phyloP scores from a whole-genome alignment of 352 stramenopile genomes.

The Phytophthora pistaciae region DNA sequence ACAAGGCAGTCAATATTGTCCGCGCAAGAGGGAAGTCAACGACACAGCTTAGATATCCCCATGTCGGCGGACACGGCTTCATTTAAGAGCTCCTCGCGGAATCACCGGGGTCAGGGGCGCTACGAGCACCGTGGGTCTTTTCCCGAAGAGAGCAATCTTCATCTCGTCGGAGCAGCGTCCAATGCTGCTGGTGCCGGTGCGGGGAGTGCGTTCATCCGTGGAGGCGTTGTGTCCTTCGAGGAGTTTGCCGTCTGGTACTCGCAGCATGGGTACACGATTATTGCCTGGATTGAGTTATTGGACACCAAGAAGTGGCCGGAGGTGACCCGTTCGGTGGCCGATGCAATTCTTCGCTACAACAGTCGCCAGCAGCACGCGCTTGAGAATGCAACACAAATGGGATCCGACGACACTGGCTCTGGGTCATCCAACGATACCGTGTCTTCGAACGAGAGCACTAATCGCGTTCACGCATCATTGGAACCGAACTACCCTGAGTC shows the following conservation, averaged over 20 bases:
- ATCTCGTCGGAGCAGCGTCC: slow-evolving; percentile 60
- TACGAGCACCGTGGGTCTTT: slow-evolving; percentile 83
- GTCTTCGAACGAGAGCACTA: slow-evolving; percentile 70
- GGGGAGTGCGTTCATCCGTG: slow-evolving; percentile 73
- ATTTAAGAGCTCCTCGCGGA: slow-evolving; percentile 36
- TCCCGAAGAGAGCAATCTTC: slow-evolving; percentile 63
- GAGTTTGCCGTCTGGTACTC: slow-evolving; percentile 91
- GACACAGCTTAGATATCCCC: slow-evolving; percentile 69
- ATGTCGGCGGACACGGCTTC: slow-evolving; percentile 54
- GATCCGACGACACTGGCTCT: slow-evolving; percentile 50
- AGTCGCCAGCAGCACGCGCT: slow-evolving; percentile 76
- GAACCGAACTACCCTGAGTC: slow-evolving; percentile 57
- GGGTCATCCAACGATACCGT: slow-evolving; percentile 71
- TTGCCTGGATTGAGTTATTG: slow-evolving; percentile 89
- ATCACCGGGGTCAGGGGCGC: slow-evolving; percentile 40
- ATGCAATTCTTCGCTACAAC: slow-evolving; percentile 83
- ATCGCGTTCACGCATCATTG: slow-evolving; percentile 50
- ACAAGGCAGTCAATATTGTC: slow-evolving; percentile 41
- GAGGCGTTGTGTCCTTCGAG: slow-evolving; percentile 84
- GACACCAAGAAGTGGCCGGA: slow-evolving; percentile 87
- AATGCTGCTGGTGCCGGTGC: slow-evolving; percentile 67
- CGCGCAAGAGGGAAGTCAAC: slow-evolving; percentile 36
- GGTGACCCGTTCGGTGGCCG: slow-evolving; percentile 63
- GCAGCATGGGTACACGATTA: slow-evolving; percentile 80
- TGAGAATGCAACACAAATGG: slow-evolving; percentile 46